Percentiles rank a stretch among this genome's conserved stretches.
Evolutionary conservation across 331 rosid genomes (phyloP).

Genomic region (Erythrophleum ivorense): DNA sequence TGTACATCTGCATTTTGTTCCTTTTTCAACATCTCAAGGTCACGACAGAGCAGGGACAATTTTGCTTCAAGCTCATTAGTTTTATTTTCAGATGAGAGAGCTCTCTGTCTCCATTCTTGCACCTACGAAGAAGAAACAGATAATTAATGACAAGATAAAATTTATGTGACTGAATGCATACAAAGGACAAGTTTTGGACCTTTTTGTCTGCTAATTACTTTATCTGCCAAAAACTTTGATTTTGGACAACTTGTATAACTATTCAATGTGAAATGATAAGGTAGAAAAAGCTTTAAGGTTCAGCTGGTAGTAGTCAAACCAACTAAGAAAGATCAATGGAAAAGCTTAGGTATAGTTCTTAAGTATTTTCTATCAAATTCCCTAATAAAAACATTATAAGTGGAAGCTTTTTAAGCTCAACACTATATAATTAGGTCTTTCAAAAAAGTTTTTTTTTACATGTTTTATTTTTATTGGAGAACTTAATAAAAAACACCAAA

Average conservation of each 20-base stretch:
- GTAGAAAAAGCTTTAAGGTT: neutral
- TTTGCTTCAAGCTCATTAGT: slow-evolving; percentile 55
- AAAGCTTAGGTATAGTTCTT: no score
- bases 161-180: neutral
- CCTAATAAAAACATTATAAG: no score
- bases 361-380: neutral
- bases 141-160: slow-evolving; percentile 1
- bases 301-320: no score
- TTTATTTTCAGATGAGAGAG: slow-evolving; percentile 62
- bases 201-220: no score
- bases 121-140: slow-evolving; percentile 49
- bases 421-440: neutral
- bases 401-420: no score
- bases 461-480: neutral
- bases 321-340: no score
- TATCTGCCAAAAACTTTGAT: neutral
- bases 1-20: slow-evolving; percentile 38
- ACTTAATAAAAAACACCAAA: neutral
- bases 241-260: neutral
- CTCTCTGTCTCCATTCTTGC: slow-evolving; percentile 88
- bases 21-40: slow-evolving; percentile 56
- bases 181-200: no score
- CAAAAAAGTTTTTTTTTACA: neutral
- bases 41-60: slow-evolving; percentile 44
- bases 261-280: no score